A percentile compares a stretch with the other conserved stretches of the same genome.
Conservation (phyloP, 345 rosid genomes). For the Euphorbia pulcherrima region DNA sequence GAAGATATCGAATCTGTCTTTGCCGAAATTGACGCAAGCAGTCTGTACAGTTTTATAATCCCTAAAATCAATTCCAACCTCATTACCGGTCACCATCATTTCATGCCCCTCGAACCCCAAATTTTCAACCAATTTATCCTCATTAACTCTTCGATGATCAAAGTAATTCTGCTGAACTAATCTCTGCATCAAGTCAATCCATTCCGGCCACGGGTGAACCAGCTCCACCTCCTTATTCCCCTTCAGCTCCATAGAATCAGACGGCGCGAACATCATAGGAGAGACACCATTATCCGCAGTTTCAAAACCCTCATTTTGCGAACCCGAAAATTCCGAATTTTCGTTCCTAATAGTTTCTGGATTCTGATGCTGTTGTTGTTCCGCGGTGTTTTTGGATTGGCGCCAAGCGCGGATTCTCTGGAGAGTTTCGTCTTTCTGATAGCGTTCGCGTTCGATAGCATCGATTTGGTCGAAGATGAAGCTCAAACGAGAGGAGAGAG, state of each 20-base stretch:
- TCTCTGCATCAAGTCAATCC: constrained; percentile 90
- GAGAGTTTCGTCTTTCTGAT: constrained; percentile 60
- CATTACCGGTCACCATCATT: constrained; percentile 15
- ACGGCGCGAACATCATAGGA: neutral
- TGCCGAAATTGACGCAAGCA: constrained; percentile 87
- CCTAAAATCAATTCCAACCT: constrained; percentile 49
- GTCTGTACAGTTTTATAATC: constrained; percentile 72
- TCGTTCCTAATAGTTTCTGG: neutral
- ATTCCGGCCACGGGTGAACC: constrained; percentile 98
- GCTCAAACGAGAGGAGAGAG: constrained; percentile 88
- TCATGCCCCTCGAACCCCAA: constrained; percentile 49
- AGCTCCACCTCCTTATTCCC: constrained; percentile 44
- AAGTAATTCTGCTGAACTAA: constrained; percentile 85
- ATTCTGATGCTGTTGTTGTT: constrained; percentile 14
- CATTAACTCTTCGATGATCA: constrained; percentile 73
- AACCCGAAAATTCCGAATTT: constrained; percentile 11
- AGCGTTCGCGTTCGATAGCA: constrained; percentile 63
- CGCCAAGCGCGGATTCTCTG: constrained; percentile 92
- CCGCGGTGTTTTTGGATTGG: constrained; percentile 49
- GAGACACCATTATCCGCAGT: neutral
- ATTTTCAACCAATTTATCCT: constrained; percentile 50
- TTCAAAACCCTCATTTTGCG: constrained; percentile 8
- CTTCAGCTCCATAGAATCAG: constrained; percentile 18
- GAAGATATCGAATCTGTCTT: constrained; percentile 90
- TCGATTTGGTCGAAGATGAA: constrained; percentile 91